phyloP scores from a whole-genome alignment of 176 grass and related monocot genomes.

The Musa beccarii region DNA sequence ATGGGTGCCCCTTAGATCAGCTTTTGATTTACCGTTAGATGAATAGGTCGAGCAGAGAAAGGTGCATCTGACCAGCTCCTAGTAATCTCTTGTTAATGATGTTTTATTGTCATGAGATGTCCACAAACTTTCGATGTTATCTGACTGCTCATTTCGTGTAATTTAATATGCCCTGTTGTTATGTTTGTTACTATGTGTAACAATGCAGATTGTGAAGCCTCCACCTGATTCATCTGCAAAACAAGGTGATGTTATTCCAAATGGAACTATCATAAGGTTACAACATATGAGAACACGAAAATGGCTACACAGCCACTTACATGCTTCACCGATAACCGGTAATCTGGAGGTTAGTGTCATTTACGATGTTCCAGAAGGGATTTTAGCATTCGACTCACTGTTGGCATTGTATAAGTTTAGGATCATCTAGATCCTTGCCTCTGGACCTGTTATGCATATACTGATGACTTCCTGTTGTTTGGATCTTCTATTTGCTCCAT shows the following conservation, averaged over 20 bases:
- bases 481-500: too few relatives aligned
- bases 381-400: neutral
- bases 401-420: too few relatives aligned
- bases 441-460: too few relatives aligned
- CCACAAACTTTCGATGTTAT: neutral
- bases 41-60: too few relatives aligned
- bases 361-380: neutral
- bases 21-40: too few relatives aligned
- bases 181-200: neutral
- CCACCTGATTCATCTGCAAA: conserved; percentile 10
- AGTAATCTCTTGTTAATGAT: neutral
- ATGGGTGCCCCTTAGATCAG: neutral
- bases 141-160: neutral
- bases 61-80: too few relatives aligned
- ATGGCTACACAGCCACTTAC: conserved; percentile 17
- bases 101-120: neutral
- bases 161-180: neutral
- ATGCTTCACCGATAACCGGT: conserved; percentile 15
- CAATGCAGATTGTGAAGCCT: conserved; percentile 7
- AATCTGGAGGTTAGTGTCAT: conserved; percentile 11
- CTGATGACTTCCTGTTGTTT: too few relatives aligned
- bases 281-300: conserved; percentile 20
- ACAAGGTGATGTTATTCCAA: conserved; percentile 19
- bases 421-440: too few relatives aligned
- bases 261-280: conserved; percentile 8